A percentile compares a stretch with the other conserved stretches of the same genome.
These are phyloP conservation scores for Saturnispora galanensis DNA, from an alignment of 805 yeast species.

Conservation along the genomic window DNA sequence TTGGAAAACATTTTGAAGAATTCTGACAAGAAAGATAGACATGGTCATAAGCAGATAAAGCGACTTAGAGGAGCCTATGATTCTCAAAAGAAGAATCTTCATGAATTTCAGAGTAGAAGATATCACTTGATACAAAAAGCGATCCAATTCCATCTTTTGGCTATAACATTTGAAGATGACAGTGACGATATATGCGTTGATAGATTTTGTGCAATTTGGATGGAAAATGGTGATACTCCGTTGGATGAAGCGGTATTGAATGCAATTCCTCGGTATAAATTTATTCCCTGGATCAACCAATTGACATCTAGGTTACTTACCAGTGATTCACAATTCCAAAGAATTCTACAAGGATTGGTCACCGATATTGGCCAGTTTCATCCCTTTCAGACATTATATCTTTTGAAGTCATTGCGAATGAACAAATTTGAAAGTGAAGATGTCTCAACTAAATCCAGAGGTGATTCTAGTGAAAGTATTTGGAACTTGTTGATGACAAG, in stretches of 20 bases:
- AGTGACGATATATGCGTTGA: conserved; percentile 51
- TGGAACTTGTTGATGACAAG: conserved; percentile 30
- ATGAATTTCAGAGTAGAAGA: conserved; percentile 29
- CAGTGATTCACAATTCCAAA: conserved; percentile 46
- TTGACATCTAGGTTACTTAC: conserved; percentile 57
- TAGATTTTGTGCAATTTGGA: conserved; percentile 76
- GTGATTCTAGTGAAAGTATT: conserved; percentile 42
- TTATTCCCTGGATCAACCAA: conserved; percentile 78
- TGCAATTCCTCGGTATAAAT: conserved; percentile 45
- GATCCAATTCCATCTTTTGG: conserved; percentile 46
- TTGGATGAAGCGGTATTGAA: conserved; percentile 30
- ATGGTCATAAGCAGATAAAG: conserved; percentile 43
- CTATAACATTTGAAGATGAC: conserved; percentile 34
- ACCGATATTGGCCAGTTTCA: conserved; percentile 37
- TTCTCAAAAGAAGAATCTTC: conserved; percentile 40
- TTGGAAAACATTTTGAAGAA: conserved; percentile 35
- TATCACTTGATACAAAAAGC: conserved; percentile 37
- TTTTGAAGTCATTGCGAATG: conserved; percentile 45
- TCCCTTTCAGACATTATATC: conserved; percentile 67
- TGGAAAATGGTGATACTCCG: conserved; percentile 35
- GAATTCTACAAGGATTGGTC: conserved; percentile 30
- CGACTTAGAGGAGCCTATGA: conserved; percentile 38
- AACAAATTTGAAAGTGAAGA: conserved; percentile 28
- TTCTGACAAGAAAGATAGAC: conserved; percentile 32
- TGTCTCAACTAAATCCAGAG: conserved; percentile 32